Evolutionary conservation across 1,284 basidiomycete species (phyloP), one percentile per base, ranked within the genome.

Genomic region (Trametes sp.): DNA sequence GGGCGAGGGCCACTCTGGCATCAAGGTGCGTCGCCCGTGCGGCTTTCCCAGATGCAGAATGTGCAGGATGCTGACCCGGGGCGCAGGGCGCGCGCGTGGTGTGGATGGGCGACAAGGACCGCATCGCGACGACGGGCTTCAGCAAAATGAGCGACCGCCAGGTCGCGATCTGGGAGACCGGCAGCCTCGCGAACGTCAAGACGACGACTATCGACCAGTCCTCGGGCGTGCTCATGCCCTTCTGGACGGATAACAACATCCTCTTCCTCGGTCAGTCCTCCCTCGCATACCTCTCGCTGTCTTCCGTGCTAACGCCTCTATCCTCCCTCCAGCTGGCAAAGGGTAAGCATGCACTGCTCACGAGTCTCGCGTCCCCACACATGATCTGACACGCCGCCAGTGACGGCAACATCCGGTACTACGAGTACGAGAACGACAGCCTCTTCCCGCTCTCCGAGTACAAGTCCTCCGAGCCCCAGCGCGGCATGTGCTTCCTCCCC

Each of bases 401-500:
- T 45, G 96, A 98, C 73, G 96, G 95, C 29, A 98, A 98, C 76
- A 90, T 98, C 68, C 89, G 95, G 28, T 98, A 97, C 84, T 98
- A 92, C 77, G 98, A 99, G 77, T 95, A 93, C 77, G 96, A 98
- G 71, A 87, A 84, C 49, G 96, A 98, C 78, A 84, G 89, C 55
- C 83, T 99, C 36, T 83, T 88, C 78, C 83, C 88, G 59, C 84
- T 98, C 44, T 86, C 88, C 51, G 96, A 98, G 75, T 88, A 96
- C 85, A 95, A 97, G 78, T 93, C 93, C 3, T 84, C 87, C 36
- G 94, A 96, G 61, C 96, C 97, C 41, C 94, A 98, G 78, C 93
- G 96, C 51, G 98, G 98, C 19, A 93, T 98, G 87, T 94, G 93
- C 70, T 97, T 98, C 88, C 85, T 98, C 33, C 96, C 95, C 7